These are phyloP conservation scores for Salix udensis DNA, from an alignment of 345 rosid species.

Conservation along the genomic window DNA sequence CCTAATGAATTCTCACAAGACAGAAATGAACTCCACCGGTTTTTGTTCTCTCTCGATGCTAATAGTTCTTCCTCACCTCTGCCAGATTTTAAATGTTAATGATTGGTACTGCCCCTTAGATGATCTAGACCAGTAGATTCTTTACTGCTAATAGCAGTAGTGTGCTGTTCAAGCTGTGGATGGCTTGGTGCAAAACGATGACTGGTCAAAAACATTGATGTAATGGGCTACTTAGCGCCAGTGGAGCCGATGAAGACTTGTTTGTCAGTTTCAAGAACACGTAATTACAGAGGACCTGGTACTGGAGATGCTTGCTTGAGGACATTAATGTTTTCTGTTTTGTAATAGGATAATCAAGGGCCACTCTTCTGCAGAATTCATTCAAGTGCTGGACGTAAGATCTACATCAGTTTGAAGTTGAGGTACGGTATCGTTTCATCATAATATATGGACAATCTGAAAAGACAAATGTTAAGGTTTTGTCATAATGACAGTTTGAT, in stretches of 20 bases:
- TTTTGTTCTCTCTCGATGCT: constrained; percentile 22
- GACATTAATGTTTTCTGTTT: background rate
- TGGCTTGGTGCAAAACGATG: background rate
- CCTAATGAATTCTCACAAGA: constrained; percentile 16
- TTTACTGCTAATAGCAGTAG: background rate
- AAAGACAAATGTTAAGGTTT: constrained; percentile 97
- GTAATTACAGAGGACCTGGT: constrained; percentile 9
- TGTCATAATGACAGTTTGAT: constrained; percentile 65
- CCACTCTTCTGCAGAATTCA: background rate
- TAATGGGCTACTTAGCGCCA: background rate
- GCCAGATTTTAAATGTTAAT: constrained; percentile 10
- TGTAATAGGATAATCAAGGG: background rate
- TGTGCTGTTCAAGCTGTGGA: background rate
- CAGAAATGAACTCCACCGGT: constrained; percentile 26
- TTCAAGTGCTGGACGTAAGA: background rate
- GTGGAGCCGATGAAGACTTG: background rate
- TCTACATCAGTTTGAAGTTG: background rate
- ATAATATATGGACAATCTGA: constrained; percentile 63
- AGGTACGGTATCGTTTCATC: constrained; percentile 23
- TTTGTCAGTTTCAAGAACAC: constrained; percentile 10
- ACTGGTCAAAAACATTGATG: background rate
- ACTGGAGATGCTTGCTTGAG: constrained; percentile 5
- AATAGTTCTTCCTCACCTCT: background rate
- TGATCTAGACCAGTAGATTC: background rate
- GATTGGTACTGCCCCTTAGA: constrained; percentile 18